Conservation (phyloP, 495 filamentous ascomycete species). For the Evernia prunastri region DNA sequence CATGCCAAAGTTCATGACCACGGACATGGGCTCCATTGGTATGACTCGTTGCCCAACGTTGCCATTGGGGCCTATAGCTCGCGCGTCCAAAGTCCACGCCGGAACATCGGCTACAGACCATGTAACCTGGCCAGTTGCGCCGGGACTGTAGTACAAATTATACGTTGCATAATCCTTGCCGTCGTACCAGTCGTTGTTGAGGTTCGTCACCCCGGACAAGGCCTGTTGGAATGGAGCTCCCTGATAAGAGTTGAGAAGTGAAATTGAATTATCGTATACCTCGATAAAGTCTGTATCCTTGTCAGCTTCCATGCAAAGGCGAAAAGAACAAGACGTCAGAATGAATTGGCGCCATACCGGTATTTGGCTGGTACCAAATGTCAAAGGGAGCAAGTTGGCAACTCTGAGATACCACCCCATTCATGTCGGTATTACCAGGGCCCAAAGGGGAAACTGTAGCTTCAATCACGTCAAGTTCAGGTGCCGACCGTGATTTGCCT, state of each 20-base stretch:
- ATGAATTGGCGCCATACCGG: constrained; percentile 28
- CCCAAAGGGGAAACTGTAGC: constrained; percentile 55
- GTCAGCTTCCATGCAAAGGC: constrained; percentile 14
- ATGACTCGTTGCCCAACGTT: constrained; percentile 66
- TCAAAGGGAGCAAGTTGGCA: constrained; percentile 71
- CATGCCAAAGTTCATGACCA: constrained; percentile 71
- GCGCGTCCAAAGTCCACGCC: constrained; percentile 61
- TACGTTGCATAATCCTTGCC: constrained; percentile 65
- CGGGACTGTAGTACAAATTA: constrained; percentile 67
- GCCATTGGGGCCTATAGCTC: constrained; percentile 62
- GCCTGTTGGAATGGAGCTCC: constrained; percentile 70
- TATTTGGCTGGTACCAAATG: constrained; percentile 69
- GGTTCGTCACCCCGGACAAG: constrained; percentile 60
- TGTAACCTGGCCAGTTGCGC: constrained; percentile 51
- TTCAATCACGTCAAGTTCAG: constrained; percentile 73
- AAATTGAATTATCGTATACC: constrained; percentile 53
- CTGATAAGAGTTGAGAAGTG: constrained; percentile 56
- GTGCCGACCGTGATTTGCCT: constrained; percentile 63
- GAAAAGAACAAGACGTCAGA: neutral
- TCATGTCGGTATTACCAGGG: constrained; percentile 34
- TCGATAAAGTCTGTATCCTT: constrained; percentile 48
- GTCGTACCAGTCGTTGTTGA: constrained; percentile 75
- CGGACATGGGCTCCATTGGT: constrained; percentile 62
- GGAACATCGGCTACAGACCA: constrained; percentile 63
- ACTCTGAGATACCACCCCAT: constrained; percentile 65